These are phyloP conservation scores for Colletotrichum cordylinicola DNA, from an alignment of 2,329 filamentous ascomycete species.

Conservation along the genomic window DNA sequence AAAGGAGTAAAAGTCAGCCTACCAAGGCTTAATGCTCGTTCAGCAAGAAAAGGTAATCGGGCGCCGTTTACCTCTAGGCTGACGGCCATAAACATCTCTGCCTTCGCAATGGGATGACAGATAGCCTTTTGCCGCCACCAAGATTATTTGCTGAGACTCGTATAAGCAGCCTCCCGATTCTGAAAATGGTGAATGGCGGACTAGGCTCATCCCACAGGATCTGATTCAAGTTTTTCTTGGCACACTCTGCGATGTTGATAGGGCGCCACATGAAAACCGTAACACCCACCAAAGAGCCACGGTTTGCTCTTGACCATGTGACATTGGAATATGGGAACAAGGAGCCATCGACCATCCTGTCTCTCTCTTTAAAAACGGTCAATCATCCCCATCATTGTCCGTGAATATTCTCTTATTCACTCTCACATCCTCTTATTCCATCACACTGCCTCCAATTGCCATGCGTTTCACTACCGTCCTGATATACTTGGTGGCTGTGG, in stretches of 20 bases:
- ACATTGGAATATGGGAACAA: not conserved
- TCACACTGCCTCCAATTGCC: not conserved
- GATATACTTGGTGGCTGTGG: not conserved
- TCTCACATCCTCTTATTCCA: accelerated
- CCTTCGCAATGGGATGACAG: accelerated
- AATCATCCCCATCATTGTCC: not conserved
- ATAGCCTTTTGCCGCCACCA: not conserved
- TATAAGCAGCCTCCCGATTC: not conserved
- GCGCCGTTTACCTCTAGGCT: not conserved
- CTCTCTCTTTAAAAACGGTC: not conserved
- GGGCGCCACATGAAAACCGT: not conserved
- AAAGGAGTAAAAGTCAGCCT: not conserved
- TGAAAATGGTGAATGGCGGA: not conserved
- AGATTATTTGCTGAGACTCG: not conserved
- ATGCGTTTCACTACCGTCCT: not conserved
- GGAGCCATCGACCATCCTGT: not conserved
- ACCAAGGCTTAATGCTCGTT: not conserved
- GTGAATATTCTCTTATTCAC: not conserved
- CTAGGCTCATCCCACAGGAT: not conserved
- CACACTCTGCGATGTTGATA: not conserved
- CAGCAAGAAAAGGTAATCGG: not conserved
- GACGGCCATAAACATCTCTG: not conserved
- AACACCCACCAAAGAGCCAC: not conserved
- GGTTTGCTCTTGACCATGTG: not conserved
- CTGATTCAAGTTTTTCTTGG: not conserved